phyloP scores from a whole-genome alignment of 768 basidiomycete species.

The Astraeus odoratus region DNA sequence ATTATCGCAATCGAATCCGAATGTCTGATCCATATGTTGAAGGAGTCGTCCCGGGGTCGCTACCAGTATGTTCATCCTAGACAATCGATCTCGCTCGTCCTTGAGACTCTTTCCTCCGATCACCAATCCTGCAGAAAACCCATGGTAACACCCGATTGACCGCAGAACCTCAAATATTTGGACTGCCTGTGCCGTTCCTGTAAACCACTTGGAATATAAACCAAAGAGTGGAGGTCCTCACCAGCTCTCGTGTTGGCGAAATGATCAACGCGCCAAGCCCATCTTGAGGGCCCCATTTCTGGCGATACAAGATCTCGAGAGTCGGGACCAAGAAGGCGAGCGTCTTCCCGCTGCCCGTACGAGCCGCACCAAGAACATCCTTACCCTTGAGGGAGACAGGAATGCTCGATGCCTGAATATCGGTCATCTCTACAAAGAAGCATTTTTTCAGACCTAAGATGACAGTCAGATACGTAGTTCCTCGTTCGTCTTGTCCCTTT shows the following conservation, averaged over 20 bases:
- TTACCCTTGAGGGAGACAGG: conserved; percentile 54
- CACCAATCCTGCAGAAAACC: conserved; percentile 89
- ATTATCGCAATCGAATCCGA: conserved; percentile 87
- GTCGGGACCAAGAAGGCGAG: conserved; percentile 66
- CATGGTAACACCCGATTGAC: conserved; percentile 87
- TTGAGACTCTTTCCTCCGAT: conserved; percentile 96
- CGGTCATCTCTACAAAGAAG: conserved; percentile 83
- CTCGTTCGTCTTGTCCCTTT: background rate
- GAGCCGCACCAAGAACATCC: conserved; percentile 63
- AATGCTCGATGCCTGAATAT: conserved; percentile 59
- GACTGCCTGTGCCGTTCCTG: conserved; percentile 55
- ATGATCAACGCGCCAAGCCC: conserved; percentile 86
- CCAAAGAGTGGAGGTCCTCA: conserved; percentile 32
- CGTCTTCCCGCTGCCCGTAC: conserved; percentile 71
- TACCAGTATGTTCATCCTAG: conserved; percentile 97
- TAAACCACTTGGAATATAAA: conserved; percentile 3
- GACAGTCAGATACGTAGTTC: conserved; percentile 1
- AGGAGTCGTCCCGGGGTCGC: conserved; percentile 92
- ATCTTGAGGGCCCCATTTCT: conserved; percentile 67
- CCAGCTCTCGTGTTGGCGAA: conserved; percentile 89
- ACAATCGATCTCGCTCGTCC: conserved; percentile 82
- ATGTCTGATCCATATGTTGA: conserved; percentile 98
- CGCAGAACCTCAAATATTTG: conserved; percentile 97
- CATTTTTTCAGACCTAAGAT: conserved; percentile 73
- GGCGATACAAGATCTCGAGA: conserved; percentile 56